phyloP scores from a whole-genome alignment of 208 protist species.

The Acanthamoeba castellanii region DNA sequence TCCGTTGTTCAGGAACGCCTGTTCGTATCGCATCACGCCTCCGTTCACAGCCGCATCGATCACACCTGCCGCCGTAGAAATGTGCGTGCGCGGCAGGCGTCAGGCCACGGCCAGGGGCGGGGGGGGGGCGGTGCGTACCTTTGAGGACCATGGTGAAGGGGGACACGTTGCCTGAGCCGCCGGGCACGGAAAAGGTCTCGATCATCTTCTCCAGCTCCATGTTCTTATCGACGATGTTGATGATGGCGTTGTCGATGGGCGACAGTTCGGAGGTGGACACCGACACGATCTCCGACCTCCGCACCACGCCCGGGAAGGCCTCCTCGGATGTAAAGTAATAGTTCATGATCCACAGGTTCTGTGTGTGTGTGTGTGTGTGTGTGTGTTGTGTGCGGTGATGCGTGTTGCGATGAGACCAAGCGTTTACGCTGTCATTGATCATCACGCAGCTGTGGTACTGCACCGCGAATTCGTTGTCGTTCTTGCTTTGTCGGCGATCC shows the following conservation, averaged over 20 bases:
- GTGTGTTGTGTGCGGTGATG: background rate
- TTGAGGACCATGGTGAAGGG: slow-evolving; percentile 73
- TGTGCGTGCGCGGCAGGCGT: background rate
- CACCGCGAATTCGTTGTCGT: slow-evolving; percentile 58
- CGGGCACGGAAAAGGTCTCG: slow-evolving; percentile 30
- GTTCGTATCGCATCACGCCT: background rate
- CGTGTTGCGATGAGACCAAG: no score
- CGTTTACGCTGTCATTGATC: no score
- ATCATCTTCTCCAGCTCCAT: slow-evolving; percentile 77
- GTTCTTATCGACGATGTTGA: slow-evolving; percentile 78
- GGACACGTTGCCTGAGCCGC: slow-evolving; percentile 32
- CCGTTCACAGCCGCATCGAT: slow-evolving; percentile 54
- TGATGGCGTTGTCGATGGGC: slow-evolving; percentile 81
- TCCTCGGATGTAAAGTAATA: slow-evolving; percentile 77
- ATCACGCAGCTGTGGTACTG: background rate
- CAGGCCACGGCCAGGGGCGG: no score
- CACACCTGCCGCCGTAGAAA: background rate
- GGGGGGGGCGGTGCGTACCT: background rate
- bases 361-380: slow-evolving; percentile 55
- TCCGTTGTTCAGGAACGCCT: background rate
- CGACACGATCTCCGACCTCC: slow-evolving; percentile 72
- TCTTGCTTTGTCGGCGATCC: background rate
- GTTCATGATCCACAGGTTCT: slow-evolving; percentile 82
- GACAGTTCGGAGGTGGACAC: background rate
- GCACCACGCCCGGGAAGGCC: slow-evolving; percentile 75